Percentiles rank a stretch among this genome's conserved stretches.
Evolutionary conservation across 2,329 filamentous ascomycete species (phyloP).

Genomic region (Monosporascus sp.): DNA sequence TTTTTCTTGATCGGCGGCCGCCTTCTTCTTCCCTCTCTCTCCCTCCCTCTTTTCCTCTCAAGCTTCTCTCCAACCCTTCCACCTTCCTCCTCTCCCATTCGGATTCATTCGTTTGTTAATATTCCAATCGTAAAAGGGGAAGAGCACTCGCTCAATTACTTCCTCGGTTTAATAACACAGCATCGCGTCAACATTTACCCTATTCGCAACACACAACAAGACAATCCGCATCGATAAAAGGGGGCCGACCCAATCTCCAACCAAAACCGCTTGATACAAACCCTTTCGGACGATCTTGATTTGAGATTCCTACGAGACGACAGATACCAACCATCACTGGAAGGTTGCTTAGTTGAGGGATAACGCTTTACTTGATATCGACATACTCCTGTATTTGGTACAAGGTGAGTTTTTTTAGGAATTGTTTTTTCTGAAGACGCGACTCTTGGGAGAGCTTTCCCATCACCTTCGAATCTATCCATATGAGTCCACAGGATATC

Average conservation of each 20-base stretch:
- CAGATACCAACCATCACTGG: not conserved
- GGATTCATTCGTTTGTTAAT: constrained; percentile 35
- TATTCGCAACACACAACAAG: constrained; percentile 8
- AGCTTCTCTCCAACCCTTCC: constrained; percentile 10
- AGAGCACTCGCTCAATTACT: constrained; percentile 29
- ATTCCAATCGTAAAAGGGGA: constrained; percentile 28
- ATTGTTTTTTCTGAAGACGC: not conserved
- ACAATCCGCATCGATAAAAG: constrained; percentile 1
- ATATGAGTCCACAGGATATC: not conserved
- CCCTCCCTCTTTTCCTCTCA: constrained; percentile 15
- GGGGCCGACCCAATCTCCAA: not conserved
- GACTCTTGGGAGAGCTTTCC: not conserved
- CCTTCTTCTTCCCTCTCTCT: constrained; percentile 21
- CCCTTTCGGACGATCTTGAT: not conserved
- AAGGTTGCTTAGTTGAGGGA: not conserved
- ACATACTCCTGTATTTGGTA: not conserved
- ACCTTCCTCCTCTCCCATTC: constrained; percentile 22
- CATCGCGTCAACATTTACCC: constrained; percentile 8
- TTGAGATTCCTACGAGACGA: not conserved
- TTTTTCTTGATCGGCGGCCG: constrained; percentile 26
- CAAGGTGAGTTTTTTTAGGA: not conserved
- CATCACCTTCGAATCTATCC: not conserved
- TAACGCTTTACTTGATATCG: not conserved
- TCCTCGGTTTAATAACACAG: constrained; percentile 30
- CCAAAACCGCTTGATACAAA: not conserved